Evolutionary conservation across 2,329 filamentous ascomycete genomes (phyloP).

Genomic region (Chlorencoelia australis): DNA sequence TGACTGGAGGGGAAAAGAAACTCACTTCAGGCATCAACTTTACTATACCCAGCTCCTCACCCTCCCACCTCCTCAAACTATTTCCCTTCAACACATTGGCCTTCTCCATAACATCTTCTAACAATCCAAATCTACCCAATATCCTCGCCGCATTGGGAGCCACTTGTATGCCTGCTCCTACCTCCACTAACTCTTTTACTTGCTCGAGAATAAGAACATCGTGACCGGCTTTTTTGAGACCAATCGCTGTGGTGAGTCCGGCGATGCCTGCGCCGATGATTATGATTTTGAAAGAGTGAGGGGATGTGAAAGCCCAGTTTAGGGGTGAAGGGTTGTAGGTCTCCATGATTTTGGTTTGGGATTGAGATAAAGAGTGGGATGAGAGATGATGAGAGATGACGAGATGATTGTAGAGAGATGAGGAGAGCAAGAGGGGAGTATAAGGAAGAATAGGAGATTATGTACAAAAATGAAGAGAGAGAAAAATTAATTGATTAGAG

Average conservation of each 20-base stretch:
- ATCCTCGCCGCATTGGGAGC: slow-evolving; percentile 2
- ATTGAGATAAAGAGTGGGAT: too few species aligned
- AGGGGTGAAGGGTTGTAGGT: too few species aligned
- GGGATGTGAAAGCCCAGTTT: too few species aligned
- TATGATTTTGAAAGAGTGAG: slow-evolving; percentile 7
- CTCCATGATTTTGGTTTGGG: too few species aligned
- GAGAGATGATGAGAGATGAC: too few species aligned
- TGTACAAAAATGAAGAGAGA: too few species aligned
- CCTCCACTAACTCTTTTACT: neutral
- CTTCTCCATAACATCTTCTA: slow-evolving; percentile 11
- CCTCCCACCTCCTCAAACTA: slow-evolving; percentile 13
- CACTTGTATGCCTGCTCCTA: slow-evolving; percentile 3
- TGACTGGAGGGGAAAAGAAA: neutral
- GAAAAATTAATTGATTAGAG: too few species aligned
- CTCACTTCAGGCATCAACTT: slow-evolving; percentile 3
- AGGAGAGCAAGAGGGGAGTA: too few species aligned
- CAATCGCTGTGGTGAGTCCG: slow-evolving; percentile 20
- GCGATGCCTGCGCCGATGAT: slow-evolving; percentile 6
- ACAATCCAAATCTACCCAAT: slow-evolving; percentile 9
- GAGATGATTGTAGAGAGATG: too few species aligned
- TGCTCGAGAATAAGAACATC: slow-evolving; percentile 1
- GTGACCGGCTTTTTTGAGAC: slow-evolving; percentile 8
- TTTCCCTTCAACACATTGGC: slow-evolving; percentile 23
- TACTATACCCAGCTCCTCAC: slow-evolving; percentile 3
- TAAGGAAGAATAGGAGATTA: too few species aligned